Evolutionary conservation across 305 asterid genomes (phyloP).

Genomic region (Rubia balearica): DNA sequence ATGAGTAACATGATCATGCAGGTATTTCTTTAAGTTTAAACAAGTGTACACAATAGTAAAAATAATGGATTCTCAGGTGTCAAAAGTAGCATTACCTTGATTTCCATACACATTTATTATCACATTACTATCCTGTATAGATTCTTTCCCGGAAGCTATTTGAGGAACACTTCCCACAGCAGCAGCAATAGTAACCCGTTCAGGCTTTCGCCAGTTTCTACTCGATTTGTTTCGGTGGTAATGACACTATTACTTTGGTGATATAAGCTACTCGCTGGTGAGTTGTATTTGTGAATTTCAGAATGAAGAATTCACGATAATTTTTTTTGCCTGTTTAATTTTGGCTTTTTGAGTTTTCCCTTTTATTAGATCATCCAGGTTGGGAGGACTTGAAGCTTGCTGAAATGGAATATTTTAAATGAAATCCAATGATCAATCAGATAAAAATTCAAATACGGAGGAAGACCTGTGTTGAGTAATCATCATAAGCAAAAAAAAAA

Average conservation of each 20-base stretch:
- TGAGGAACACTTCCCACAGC: not conserved
- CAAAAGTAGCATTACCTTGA: constrained; percentile 2
- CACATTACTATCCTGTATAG: not conserved
- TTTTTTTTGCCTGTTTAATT: constrained; percentile 7
- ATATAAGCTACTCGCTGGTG: not conserved
- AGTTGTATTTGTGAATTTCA: not conserved
- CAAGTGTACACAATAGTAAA: not conserved
- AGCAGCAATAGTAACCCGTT: constrained; percentile 2
- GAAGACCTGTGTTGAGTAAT: too few relatives aligned
- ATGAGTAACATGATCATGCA: too few relatives aligned
- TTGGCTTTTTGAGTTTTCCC: constrained; percentile 2
- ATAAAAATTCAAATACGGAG: too few relatives aligned
- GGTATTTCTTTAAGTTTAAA: too few relatives aligned
- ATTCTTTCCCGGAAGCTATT: not conserved
- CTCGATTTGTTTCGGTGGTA: not conserved
- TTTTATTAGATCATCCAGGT: constrained; percentile 38
- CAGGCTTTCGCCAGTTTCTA: not conserved
- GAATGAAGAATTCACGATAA: not conserved
- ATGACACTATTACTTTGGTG: not conserved
- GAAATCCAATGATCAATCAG: too few relatives aligned
- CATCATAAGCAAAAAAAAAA: too few relatives aligned
- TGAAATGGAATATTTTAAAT: too few relatives aligned
- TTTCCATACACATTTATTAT: not conserved
- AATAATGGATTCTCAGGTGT: not conserved
- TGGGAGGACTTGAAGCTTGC: constrained; percentile 71